Evolutionary conservation across 169 alveolate species (phyloP), one percentile per base, ranked within the genome.

Genomic region (Plasmodium blacklocki): DNA sequence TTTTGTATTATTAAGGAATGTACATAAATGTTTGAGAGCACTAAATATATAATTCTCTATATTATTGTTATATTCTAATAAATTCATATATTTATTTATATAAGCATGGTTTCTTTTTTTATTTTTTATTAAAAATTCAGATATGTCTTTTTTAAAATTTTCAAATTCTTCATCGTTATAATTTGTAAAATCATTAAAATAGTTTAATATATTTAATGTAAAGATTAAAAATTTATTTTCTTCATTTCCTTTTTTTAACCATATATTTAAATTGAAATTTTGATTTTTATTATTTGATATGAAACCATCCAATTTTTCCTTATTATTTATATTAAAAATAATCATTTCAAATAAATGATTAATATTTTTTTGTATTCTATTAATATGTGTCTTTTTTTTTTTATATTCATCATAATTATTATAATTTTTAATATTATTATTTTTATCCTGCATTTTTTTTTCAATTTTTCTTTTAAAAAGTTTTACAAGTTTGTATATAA

Each of bases 21-120:
- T 26, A 62, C 88, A 73, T 58, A 88, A 21, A 54, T 88, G 78
- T 54, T 60, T 70, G 64, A 86, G 43, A 15, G 76, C 86, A 39
- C 88, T 67, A 54, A 50, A 86, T 2, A 72, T 26, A 19, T 26
- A 70, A 4, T 86, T 76, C 64, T 60, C 49, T 21, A 59, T 59
- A 62, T 86, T 72, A 6, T 39, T 39, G 2, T 39, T 39, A 43
- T 45, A 49, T 9, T 86, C 92, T 14, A 72, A 64, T 12, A 86
- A 54, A 45, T 52, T 59, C 6, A 86, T 72, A 56, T 72, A 86
- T 72, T 73, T 71, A 49, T 86, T 86, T 86, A 86, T 50, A 23
- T 86, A 86, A 54, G 56, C 76, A 43, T 86, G 92, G 18, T 86
- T 86, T 80, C 39, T 70, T 39, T 63, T 50, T 63, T 66, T 86